These are phyloP conservation scores for Fusarium sp. DNA, from an alignment of 2,329 filamentous ascomycete species.

Conservation along the genomic window DNA sequence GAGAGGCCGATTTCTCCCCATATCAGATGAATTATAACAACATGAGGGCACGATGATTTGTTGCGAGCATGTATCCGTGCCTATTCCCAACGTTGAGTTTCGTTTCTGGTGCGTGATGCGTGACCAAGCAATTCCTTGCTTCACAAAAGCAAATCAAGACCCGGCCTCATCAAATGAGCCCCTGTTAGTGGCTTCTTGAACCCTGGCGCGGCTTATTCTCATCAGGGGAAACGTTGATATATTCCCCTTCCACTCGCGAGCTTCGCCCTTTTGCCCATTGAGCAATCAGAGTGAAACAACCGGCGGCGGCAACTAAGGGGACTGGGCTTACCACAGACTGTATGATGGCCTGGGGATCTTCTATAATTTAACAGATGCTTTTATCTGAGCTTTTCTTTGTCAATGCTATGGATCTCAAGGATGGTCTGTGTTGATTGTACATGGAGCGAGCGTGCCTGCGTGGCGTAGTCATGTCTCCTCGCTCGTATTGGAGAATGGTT, in stretches of 20 bases:
- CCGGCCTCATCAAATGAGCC: constrained; percentile 16
- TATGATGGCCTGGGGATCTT: not conserved
- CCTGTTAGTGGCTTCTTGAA: constrained; percentile 16
- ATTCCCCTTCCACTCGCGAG: constrained; percentile 22
- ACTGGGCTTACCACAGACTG: not conserved
- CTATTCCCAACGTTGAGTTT: not conserved
- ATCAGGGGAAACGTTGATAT: constrained; percentile 24
- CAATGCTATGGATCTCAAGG: not conserved
- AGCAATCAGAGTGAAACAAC: constrained; percentile 41
- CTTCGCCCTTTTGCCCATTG: constrained; percentile 20
- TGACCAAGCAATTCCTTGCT: constrained; percentile 2
- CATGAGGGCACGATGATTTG: not conserved
- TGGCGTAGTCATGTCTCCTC: constrained; percentile 28
- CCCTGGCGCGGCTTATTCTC: constrained; percentile 20
- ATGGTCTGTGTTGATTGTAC: constrained; percentile 17
- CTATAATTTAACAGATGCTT: not conserved
- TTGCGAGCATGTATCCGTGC: not conserved
- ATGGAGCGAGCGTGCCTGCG: constrained; percentile 13
- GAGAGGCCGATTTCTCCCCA: constrained; percentile 24
- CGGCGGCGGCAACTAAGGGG: constrained; percentile 32
- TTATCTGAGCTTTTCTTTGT: constrained; percentile 10
- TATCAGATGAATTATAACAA: constrained; percentile 13
- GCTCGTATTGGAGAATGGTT: not conserved
- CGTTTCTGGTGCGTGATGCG: not conserved
- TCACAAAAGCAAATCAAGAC: constrained; percentile 23